Base-by-base conservation (phyloP, 2,329 filamentous ascomycete species). In the Claviceps purpurea region DNA sequence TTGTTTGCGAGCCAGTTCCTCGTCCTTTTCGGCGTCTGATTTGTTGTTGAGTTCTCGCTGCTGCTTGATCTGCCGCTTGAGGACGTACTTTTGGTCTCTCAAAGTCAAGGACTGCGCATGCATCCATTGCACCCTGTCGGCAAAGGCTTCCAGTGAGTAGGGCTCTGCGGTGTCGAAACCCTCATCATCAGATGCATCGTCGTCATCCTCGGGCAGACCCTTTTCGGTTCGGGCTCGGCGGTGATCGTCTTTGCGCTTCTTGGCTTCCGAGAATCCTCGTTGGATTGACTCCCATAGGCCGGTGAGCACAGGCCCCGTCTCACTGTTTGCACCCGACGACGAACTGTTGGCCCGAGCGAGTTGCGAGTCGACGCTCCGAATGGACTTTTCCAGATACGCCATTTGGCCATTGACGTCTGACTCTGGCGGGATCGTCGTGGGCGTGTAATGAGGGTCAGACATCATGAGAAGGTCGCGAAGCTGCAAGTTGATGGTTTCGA, bases 51-150 rank as follows among this genome's bases (percentile, higher is more conserved):
- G 77, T 62, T 95, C 89, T 54, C 90, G 85, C 68, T 97, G 91
- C 65, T 97, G 90, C 70, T 95, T 91, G 61, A 96, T 91, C 65
- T 97, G 90, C 44, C 89, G 82, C 61, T 91, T 85, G 8, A 97
- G 76, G 22, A 95, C 90, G 48, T 82, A 81, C 64, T 95, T 94
- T 64, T 97, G 90, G 60, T 95, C 87, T 56, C 87, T 84, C 39
- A 96, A 73, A 20, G 79, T 79, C 18, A 83, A 85, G n/a, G 88
- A 79, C 54, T 88, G 85, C 42, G 76, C 75, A 62, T 89, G 88
- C 4, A 96, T 72, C 70, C 82, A 85, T 60, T 89, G 84, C 1
- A 97, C 82, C 61, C 87, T 88, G 8, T 79, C 73, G 16, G 82
- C 84, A 65, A 97, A 94, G 20, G 84, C 87, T 22, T 77, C 73